phyloP scores from a whole-genome alignment of 2,329 filamentous ascomycete species.

The Diaporthe vexans region DNA sequence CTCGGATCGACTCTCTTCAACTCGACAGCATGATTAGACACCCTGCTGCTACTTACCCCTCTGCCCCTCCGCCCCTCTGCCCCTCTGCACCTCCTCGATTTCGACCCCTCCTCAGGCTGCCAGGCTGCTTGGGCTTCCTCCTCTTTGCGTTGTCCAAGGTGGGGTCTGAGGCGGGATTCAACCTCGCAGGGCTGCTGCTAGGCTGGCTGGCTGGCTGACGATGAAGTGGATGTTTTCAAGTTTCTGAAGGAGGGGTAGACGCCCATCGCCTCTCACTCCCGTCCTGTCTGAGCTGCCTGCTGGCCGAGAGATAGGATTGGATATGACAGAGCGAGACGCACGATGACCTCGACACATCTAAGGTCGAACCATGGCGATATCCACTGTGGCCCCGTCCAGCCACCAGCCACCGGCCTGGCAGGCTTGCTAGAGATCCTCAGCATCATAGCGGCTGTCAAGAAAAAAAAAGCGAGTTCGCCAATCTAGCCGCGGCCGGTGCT shows the following conservation, averaged over 20 bases:
- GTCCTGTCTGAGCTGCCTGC: not conserved
- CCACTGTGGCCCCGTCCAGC: not conserved
- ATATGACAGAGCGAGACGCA: not conserved
- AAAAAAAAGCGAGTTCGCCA: not conserved
- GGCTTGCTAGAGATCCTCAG: not conserved
- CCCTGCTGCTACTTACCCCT: not conserved
- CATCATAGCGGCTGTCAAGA: not conserved
- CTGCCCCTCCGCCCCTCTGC: constrained; percentile 14
- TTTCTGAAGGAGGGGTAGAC: constrained; percentile 16
- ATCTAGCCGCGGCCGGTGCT: not conserved
- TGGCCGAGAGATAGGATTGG: not conserved
- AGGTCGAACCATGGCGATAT: not conserved
- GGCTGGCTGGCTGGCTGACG: constrained; percentile 24
- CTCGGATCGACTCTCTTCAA: not conserved
- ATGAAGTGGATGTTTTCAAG: constrained; percentile 9
- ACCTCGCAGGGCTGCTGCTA: not conserved
- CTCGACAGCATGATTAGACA: constrained; percentile 13
- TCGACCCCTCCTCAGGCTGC: not conserved
- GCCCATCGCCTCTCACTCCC: constrained; percentile 1
- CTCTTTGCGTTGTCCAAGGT: constrained; percentile 12
- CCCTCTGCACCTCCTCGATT: constrained; percentile 10
- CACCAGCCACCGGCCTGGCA: not conserved
- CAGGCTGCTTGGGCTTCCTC: not conserved
- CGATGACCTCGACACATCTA: not conserved
- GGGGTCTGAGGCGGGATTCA: not conserved